These are phyloP conservation scores for Podospora tetraspora DNA, from an alignment of 495 filamentous ascomycete genomes.

Conservation along the genomic window DNA sequence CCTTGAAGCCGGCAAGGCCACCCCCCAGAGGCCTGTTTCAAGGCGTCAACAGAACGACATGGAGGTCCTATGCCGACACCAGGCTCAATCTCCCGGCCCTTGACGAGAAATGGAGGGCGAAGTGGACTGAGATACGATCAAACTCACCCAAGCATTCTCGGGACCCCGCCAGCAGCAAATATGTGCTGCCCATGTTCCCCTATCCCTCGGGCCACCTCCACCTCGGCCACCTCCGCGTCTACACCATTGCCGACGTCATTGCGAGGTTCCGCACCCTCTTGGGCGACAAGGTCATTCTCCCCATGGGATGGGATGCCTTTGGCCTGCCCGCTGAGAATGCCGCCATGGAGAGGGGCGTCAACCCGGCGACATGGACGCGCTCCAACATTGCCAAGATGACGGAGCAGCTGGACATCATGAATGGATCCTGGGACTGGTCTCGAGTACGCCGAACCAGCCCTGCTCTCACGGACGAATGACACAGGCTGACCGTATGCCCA, in stretches of 20 bases:
- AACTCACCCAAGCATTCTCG: neutral
- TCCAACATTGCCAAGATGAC: slow-evolving; percentile 80
- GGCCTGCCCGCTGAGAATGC: slow-evolving; percentile 89
- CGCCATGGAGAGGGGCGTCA: slow-evolving; percentile 77
- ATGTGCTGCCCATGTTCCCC: slow-evolving; percentile 87
- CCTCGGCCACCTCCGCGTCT: slow-evolving; percentile 82
- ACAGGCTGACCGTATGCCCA: neutral
- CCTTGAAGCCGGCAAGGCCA: neutral
- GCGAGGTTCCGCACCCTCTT: slow-evolving; percentile 72
- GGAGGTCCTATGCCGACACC: slow-evolving; percentile 30
- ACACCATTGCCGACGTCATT: slow-evolving; percentile 84
- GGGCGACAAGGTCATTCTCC: slow-evolving; percentile 71
- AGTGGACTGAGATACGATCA: slow-evolving; percentile 14
- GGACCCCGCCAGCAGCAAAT: slow-evolving; percentile 47
- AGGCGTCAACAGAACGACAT: slow-evolving; percentile 11
- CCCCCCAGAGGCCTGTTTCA: slow-evolving; percentile 5
- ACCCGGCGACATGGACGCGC: slow-evolving; percentile 73
- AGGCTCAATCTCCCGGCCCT: slow-evolving; percentile 59
- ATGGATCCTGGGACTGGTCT: slow-evolving; percentile 76
- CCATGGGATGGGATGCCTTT: slow-evolving; percentile 94
- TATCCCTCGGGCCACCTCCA: slow-evolving; percentile 89
- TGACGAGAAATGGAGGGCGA: slow-evolving; percentile 70
- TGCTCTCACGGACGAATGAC: neutral
- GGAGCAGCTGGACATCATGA: slow-evolving; percentile 69
- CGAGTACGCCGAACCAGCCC: slow-evolving; percentile 48